These are phyloP conservation scores for Podaxis sp. DNA, from an alignment of 768 basidiomycete species.

Conservation along the genomic window DNA sequence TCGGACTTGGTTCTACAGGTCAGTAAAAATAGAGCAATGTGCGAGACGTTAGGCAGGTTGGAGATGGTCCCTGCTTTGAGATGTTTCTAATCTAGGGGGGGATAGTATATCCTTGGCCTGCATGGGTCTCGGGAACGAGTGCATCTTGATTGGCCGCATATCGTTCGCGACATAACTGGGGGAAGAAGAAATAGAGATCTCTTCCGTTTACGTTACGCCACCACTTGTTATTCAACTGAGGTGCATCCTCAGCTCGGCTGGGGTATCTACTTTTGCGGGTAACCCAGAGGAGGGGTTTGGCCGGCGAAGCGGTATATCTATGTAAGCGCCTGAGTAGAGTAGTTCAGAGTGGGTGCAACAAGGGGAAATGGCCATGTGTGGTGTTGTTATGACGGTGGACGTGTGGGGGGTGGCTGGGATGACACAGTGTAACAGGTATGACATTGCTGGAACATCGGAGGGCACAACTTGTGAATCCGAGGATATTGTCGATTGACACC, in stretches of 20 bases:
- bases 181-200: background rate
- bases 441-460: slow-evolving; percentile 7
- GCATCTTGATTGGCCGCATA: slow-evolving; percentile 1
- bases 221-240: slow-evolving; percentile 3
- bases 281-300: background rate
- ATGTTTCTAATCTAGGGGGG: background rate
- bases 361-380: background rate
- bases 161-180: slow-evolving; percentile 2
- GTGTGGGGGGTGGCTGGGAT: background rate
- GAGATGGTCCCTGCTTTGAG: background rate
- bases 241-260: slow-evolving; percentile 7
- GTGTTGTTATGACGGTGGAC: background rate
- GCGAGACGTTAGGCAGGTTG: background rate
- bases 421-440: background rate
- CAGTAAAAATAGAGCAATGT: background rate
- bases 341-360: background rate
- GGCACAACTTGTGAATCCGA: background rate
- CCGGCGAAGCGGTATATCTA: background rate
- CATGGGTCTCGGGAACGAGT: background rate
- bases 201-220: slow-evolving; percentile 4
- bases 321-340: background rate
- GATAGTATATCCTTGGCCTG: background rate
- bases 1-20: background rate
- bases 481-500: background rate
- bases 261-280: background rate